Evolutionary conservation across 129 eudicot species (phyloP).

Genomic region (Calendula officinalis): DNA sequence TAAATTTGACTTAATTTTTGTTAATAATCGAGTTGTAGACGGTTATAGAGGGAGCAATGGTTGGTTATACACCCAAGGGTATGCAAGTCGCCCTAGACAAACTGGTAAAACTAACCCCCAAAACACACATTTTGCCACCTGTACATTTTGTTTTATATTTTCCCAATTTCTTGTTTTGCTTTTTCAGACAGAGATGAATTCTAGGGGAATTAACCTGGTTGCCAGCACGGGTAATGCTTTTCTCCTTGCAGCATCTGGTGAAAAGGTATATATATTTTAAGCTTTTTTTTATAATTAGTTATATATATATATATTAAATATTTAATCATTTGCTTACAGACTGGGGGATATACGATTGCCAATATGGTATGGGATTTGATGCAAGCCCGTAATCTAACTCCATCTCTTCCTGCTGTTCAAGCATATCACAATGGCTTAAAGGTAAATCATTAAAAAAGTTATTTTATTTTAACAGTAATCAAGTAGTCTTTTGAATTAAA

Average conservation of each 20-base stretch:
- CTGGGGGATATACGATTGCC: conserved; percentile 77
- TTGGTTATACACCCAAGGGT: conserved; percentile 75
- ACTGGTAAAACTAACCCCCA: conserved; percentile 45
- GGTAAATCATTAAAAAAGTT: conserved; percentile 28
- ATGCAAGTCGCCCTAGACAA: conserved; percentile 79
- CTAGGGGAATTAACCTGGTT: conserved; percentile 41
- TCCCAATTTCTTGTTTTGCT: conserved; percentile 1
- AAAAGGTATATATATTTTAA: conserved; percentile 46
- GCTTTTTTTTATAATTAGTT: neutral
- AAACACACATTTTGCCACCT: neutral
- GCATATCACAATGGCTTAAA: conserved; percentile 78
- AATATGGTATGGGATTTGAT: conserved; percentile 87
- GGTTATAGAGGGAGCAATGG: conserved; percentile 87
- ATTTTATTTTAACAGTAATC: neutral
- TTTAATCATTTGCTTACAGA: conserved; percentile 35
- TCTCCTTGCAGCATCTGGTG: conserved; percentile 79
- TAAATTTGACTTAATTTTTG: neutral
- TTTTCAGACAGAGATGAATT: conserved; percentile 54
- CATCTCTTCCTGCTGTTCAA: conserved; percentile 69
- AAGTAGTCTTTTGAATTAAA: neutral
- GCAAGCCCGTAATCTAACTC: conserved; percentile 57
- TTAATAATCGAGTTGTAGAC: conserved; percentile 44
- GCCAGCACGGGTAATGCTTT: conserved; percentile 55
- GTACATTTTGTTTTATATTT: conserved; percentile 6
- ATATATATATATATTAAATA: neutral